Conservation (phyloP, 805 yeast species). For the Saccharomycopsis sp. region DNA sequence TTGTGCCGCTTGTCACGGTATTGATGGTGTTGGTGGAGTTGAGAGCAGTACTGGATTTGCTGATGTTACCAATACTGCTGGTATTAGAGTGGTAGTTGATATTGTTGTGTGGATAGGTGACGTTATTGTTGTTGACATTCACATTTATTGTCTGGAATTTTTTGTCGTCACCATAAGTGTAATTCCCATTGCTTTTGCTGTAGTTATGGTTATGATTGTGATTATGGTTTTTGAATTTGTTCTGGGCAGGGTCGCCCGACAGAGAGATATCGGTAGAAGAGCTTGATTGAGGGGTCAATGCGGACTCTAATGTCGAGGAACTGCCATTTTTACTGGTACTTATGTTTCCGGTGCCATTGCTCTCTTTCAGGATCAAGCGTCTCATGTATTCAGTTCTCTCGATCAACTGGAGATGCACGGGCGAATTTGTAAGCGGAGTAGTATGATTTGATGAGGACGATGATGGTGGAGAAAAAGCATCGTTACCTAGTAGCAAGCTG, state of each 20-base stretch:
- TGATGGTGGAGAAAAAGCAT: background rate
- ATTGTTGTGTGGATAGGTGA: background rate
- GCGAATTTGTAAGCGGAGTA: slow-evolving; percentile 1
- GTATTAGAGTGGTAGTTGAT: background rate
- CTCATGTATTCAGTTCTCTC: slow-evolving; percentile 19
- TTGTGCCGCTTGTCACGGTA: background rate
- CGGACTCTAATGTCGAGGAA: background rate
- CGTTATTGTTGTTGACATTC: background rate
- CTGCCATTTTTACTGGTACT: background rate
- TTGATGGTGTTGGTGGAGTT: background rate
- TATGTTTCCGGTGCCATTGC: background rate
- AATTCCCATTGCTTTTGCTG: background rate
- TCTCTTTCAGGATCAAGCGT: slow-evolving; percentile 3
- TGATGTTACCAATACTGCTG: background rate
- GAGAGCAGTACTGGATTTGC: background rate
- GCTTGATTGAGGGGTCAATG: slow-evolving; percentile 1
- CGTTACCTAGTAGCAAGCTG: background rate
- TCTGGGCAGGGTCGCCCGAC: slow-evolving; percentile 3
- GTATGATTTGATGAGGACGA: background rate
- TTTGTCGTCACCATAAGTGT: background rate
- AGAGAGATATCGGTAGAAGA: background rate
- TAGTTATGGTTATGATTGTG: background rate
- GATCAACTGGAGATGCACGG: slow-evolving; percentile 15
- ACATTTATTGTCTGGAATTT: background rate
- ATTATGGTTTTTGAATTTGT: background rate